A percentile compares a stretch with the other conserved stretches of the same genome.
Conservation (phyloP, 2,329 filamentous ascomycete genomes). For the Penicillium sp. region DNA sequence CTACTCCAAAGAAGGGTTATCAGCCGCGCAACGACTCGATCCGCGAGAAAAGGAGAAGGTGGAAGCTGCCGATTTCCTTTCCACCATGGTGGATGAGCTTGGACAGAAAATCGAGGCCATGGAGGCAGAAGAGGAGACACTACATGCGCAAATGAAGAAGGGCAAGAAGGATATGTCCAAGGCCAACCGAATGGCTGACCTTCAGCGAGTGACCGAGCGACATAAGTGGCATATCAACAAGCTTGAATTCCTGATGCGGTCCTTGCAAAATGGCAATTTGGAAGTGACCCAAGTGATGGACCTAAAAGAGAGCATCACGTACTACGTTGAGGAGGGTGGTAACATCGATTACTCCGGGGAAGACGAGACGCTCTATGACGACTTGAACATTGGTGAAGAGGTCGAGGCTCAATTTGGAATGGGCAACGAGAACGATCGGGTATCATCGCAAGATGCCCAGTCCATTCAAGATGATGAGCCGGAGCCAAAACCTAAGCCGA, state of each 20-base stretch:
- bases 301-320: slow-evolving; percentile 87
- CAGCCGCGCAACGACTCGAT: slow-evolving; percentile 87
- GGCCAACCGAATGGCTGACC: slow-evolving; percentile 82
- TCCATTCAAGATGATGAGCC: slow-evolving; percentile 82
- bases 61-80: slow-evolving; percentile 83
- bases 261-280: slow-evolving; percentile 88
- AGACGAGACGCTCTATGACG: slow-evolving; percentile 93
- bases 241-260: slow-evolving; percentile 84
- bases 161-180: slow-evolving; percentile 84
- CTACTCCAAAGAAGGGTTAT: slow-evolving; percentile 96
- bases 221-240: slow-evolving; percentile 97
- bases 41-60: slow-evolving; percentile 96
- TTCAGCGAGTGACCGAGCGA: slow-evolving; percentile 80
- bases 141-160: slow-evolving; percentile 91
- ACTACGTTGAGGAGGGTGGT: slow-evolving; percentile 89
- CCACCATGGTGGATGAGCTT: slow-evolving; percentile 84
- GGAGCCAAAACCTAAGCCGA: slow-evolving; percentile 63
- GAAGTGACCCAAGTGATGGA: slow-evolving; percentile 85
- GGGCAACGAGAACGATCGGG: slow-evolving; percentile 75
- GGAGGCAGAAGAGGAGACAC: slow-evolving; percentile 83
- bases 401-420: slow-evolving; percentile 80
- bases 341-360: slow-evolving; percentile 83
- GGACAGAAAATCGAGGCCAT: slow-evolving; percentile 90
- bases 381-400: slow-evolving; percentile 87
- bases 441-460: slow-evolving; percentile 93